A percentile compares a stretch with the other conserved stretches of the same genome.
These are phyloP conservation scores for Phlyctochytrium arcticum DNA, from an alignment of 192 early-diverging fungal species.

Conservation along the genomic window DNA sequence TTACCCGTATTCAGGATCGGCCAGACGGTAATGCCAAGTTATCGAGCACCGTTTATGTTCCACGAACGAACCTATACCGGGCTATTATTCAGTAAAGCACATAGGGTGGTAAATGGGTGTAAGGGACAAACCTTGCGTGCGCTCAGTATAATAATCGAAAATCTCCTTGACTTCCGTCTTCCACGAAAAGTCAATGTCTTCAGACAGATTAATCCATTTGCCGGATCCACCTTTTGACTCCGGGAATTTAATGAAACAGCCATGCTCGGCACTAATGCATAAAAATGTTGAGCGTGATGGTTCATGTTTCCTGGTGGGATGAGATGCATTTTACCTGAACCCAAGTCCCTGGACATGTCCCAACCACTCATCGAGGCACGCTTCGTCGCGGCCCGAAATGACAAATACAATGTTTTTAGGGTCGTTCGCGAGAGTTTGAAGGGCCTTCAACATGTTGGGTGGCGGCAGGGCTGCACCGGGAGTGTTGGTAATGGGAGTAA, in stretches of 20 bases:
- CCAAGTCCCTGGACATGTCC: slow-evolving; percentile 74
- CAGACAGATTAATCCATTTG: slow-evolving; percentile 57
- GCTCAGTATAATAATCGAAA: slow-evolving; percentile 92
- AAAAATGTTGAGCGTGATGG: not conserved
- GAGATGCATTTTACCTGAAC: slow-evolving; percentile 26
- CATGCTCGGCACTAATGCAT: slow-evolving; percentile 93
- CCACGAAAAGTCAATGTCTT: slow-evolving; percentile 80
- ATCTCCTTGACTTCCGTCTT: slow-evolving; percentile 90
- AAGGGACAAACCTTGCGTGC: slow-evolving; percentile 83
- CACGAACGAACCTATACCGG: slow-evolving; percentile 74
- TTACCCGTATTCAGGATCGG: slow-evolving; percentile 89
- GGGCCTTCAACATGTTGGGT: slow-evolving; percentile 71
- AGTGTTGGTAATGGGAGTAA: slow-evolving; percentile 85
- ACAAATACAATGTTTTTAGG: slow-evolving; percentile 83
- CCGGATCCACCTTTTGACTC: slow-evolving; percentile 40
- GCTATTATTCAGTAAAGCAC: too few relatives aligned
- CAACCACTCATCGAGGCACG: slow-evolving; percentile 78
- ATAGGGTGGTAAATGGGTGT: too few relatives aligned
- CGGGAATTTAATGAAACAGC: slow-evolving; percentile 86
- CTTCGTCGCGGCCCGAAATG: slow-evolving; percentile 88
- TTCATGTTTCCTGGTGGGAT: not conserved
- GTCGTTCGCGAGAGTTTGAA: slow-evolving; percentile 66
- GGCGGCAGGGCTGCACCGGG: slow-evolving; percentile 79
- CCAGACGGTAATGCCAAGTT: slow-evolving; percentile 95
- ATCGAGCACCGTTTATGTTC: slow-evolving; percentile 90